Percentiles rank a stretch among this genome's conserved stretches.
phyloP scores from a whole-genome alignment of 2,329 filamentous ascomycete genomes.

The Lachnellula occidentalis region DNA sequence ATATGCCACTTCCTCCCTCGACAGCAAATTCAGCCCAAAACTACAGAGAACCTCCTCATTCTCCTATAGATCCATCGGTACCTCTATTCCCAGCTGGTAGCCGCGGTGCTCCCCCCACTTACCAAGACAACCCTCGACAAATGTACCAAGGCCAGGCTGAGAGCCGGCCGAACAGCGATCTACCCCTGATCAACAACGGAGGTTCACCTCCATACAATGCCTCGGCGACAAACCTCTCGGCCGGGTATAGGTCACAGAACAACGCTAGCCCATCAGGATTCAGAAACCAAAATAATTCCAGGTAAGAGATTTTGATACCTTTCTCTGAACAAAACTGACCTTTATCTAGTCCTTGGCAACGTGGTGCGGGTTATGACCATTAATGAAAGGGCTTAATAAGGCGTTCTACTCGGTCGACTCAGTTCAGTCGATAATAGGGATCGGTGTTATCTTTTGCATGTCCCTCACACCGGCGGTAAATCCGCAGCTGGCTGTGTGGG shows the following conservation, averaged over 20 bases:
- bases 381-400: constrained; percentile 31
- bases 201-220: constrained; percentile 25
- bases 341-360: constrained; percentile 46
- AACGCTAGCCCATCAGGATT: constrained; percentile 37
- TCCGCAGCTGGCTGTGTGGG: constrained; percentile 24
- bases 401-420: constrained; percentile 22
- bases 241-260: constrained; percentile 35
- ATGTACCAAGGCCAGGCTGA: constrained; percentile 23
- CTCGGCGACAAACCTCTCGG: constrained; percentile 31
- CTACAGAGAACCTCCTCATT: constrained; percentile 35
- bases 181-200: constrained; percentile 19
- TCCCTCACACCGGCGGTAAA: constrained; percentile 10
- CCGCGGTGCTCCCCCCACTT: constrained; percentile 29
- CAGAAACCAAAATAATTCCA: constrained; percentile 40
- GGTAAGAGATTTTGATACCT: constrained; percentile 34
- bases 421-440: constrained; percentile 19
- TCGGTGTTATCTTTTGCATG: constrained; percentile 28
- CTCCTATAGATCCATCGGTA: constrained; percentile 45
- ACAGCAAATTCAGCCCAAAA: constrained; percentile 24
- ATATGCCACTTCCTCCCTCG: constrained; percentile 29
- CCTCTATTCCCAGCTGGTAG: constrained; percentile 43
- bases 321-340: constrained; percentile 20
- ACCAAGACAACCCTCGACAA: constrained; percentile 24
- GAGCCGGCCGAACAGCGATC: constrained; percentile 22
- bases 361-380: constrained; percentile 50